Conservation (phyloP, 2,329 filamentous ascomycete species). For the Colletotrichum theobromicola region DNA sequence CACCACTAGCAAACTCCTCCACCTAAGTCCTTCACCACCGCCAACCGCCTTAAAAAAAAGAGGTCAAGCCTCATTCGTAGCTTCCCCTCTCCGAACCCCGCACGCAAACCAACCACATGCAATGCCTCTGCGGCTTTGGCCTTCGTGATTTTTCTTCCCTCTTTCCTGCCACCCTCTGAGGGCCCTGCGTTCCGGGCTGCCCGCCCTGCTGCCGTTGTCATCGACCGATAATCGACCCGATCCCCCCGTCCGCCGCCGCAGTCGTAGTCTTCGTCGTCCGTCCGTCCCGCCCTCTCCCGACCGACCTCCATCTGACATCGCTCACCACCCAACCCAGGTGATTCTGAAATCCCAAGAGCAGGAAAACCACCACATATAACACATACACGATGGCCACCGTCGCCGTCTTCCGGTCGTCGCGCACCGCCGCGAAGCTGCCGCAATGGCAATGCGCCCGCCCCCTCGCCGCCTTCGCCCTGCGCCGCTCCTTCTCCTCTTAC, state of each 20-base stretch:
- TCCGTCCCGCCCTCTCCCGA: not conserved
- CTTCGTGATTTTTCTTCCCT: slow-evolving; percentile 9
- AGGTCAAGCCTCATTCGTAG: slow-evolving; percentile 12
- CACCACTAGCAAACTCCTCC: not conserved
- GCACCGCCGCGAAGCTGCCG: slow-evolving; percentile 39
- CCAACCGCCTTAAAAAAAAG: not conserved
- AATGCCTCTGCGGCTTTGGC: slow-evolving; percentile 5
- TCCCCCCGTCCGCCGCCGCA: not conserved
- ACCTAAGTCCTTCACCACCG: not conserved
- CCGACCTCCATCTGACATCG: not conserved
- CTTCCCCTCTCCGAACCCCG: slow-evolving; percentile 17
- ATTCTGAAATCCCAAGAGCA: not conserved
- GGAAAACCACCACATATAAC: not conserved
- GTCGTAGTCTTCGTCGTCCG: not conserved
- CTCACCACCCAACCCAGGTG: not conserved
- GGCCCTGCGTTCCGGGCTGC: slow-evolving; percentile 10
- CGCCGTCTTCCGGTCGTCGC: slow-evolving; percentile 46
- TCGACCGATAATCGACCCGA: slow-evolving; percentile 9
- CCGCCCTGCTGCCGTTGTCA: slow-evolving; percentile 7
- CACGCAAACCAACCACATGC: slow-evolving; percentile 17
- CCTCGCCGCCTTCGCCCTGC: slow-evolving; percentile 36
- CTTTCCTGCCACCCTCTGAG: slow-evolving; percentile 1
- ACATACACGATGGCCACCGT: slow-evolving; percentile 46
- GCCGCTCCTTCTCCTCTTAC: slow-evolving; percentile 75
- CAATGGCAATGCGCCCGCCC: slow-evolving; percentile 37